Conservation (phyloP, 2,329 filamentous ascomycete genomes). For the Verticillium alfalfae region DNA sequence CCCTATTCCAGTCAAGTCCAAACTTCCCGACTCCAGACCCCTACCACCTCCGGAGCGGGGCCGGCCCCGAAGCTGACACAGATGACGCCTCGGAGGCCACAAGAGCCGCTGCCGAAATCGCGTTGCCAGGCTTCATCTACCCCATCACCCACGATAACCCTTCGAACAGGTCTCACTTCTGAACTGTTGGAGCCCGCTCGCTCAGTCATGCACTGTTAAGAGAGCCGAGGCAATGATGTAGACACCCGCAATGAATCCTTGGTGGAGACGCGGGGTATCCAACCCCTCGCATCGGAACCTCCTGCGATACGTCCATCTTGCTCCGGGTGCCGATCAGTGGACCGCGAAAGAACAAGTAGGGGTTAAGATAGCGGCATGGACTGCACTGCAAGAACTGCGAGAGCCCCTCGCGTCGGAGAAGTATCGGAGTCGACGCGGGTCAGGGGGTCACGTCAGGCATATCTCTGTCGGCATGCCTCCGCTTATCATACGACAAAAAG, state of each 20-base stretch:
- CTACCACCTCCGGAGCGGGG: not conserved
- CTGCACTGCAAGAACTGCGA: not conserved
- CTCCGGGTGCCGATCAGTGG: not conserved
- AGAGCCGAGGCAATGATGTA: too few relatives aligned
- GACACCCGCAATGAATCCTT: not conserved
- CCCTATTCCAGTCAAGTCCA: not conserved
- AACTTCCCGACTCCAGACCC: not conserved
- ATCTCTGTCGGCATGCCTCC: not conserved
- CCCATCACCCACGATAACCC: not conserved
- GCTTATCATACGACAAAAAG: not conserved
- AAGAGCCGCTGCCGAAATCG: not conserved
- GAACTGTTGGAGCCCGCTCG: too few relatives aligned
- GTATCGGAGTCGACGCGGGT: not conserved
- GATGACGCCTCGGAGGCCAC: not conserved
- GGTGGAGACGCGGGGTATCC: not conserved
- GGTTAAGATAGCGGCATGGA: not conserved
- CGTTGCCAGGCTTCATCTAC: not conserved
- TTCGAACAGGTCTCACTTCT: too few relatives aligned
- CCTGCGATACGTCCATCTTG: not conserved
- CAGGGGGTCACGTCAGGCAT: not conserved
- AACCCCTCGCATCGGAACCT: not conserved
- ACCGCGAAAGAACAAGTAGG: not conserved
- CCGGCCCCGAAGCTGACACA: not conserved
- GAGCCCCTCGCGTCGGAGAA: not conserved
- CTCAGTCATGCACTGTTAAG: too few relatives aligned